Evolutionary conservation across 2,329 filamentous ascomycete genomes (phyloP).

Genomic region (Claviceps monticola): DNA sequence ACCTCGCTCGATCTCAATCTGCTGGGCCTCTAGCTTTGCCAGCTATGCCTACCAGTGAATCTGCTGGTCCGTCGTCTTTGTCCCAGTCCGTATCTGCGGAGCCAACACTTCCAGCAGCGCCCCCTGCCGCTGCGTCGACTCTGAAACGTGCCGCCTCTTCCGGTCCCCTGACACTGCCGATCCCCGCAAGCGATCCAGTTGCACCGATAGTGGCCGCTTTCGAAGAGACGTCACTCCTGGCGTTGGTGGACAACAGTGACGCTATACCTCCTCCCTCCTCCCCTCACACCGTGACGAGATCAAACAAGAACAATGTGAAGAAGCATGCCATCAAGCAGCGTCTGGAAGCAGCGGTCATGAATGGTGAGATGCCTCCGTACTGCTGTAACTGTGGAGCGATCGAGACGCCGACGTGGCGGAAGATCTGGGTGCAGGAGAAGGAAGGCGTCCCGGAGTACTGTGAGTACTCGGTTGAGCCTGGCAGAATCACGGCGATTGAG

Average conservation of each 20-base stretch:
- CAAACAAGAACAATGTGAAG: constrained; percentile 50
- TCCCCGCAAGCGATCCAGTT: constrained; percentile 35
- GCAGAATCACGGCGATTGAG: constrained; percentile 61
- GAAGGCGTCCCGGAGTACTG: constrained; percentile 56
- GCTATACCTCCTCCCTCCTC: constrained; percentile 22
- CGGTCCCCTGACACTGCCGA: constrained; percentile 18
- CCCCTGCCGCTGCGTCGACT: constrained; percentile 21
- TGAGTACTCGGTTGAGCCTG: constrained; percentile 59
- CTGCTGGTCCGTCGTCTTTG: constrained; percentile 27
- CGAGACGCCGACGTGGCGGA: constrained; percentile 91
- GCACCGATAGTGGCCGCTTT: constrained; percentile 13
- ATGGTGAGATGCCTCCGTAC: constrained; percentile 73
- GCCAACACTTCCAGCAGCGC: constrained; percentile 5
- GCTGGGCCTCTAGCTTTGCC: constrained; percentile 23
- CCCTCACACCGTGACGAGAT: constrained; percentile 28
- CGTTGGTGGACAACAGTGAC: constrained; percentile 31
- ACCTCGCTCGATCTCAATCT: constrained; percentile 23
- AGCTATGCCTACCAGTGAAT: constrained; percentile 34
- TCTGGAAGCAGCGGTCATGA: constrained; percentile 50
- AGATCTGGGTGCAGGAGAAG: constrained; percentile 70
- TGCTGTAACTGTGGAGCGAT: constrained; percentile 92
- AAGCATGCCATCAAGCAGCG: constrained; percentile 48
- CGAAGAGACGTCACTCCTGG: constrained; percentile 18
- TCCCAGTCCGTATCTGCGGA: constrained; percentile 16
- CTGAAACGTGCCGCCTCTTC: constrained; percentile 25